Evolutionary conservation across 2,329 filamentous ascomycete species (phyloP).

Genomic region (Cladophialophora immunda): DNA sequence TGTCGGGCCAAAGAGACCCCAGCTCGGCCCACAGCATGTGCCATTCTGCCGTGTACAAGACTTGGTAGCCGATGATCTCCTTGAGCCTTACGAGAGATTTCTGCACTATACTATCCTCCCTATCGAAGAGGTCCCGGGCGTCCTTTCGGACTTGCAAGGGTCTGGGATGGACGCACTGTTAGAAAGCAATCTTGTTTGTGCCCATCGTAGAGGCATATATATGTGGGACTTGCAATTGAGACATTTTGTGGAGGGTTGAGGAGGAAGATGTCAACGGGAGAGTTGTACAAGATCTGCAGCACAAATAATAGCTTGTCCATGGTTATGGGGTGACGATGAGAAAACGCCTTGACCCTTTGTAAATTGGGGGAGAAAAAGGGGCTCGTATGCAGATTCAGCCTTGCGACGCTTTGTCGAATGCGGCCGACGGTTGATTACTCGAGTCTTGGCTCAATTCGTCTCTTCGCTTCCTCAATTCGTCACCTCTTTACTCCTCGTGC

Average conservation of each 20-base stretch:
- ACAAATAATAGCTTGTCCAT: neutral
- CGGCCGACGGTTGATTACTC: neutral
- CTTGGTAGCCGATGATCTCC: slow-evolving; percentile 18
- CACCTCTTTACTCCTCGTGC: neutral
- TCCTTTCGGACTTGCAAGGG: slow-evolving; percentile 26
- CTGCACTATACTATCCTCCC: slow-evolving; percentile 8
- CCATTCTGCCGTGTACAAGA: slow-evolving; percentile 23
- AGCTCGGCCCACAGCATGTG: slow-evolving; percentile 26
- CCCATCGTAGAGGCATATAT: too few species aligned
- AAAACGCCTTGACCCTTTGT: neutral
- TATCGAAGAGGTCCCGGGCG: slow-evolving; percentile 22
- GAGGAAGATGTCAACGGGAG: neutral
- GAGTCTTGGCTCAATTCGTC: neutral
- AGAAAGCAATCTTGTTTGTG: too few species aligned
- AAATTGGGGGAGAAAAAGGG: neutral
- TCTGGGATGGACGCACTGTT: neutral
- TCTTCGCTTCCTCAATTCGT: too few species aligned
- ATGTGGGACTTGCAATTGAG: slow-evolving; percentile 12
- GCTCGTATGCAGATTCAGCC: neutral
- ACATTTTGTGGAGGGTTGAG: slow-evolving; percentile 4
- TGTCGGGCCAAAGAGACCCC: slow-evolving; percentile 18
- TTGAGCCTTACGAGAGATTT: slow-evolving; percentile 5
- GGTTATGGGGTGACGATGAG: neutral
- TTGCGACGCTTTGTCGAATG: neutral
- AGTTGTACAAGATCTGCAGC: neutral